phyloP scores from a whole-genome alignment of 495 filamentous ascomycete species.

The Tetracladium setigerum region DNA sequence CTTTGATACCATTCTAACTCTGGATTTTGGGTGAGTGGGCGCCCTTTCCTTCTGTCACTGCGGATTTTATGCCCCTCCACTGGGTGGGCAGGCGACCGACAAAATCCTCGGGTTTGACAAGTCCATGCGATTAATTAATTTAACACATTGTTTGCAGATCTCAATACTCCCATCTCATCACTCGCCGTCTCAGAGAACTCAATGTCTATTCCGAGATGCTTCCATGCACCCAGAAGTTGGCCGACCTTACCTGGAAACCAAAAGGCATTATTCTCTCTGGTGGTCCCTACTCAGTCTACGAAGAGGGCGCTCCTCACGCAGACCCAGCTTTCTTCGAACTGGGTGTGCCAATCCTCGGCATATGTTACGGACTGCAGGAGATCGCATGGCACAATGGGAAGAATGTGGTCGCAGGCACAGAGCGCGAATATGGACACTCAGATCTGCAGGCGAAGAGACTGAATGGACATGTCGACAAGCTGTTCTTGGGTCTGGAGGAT shows the following conservation, averaged over 20 bases:
- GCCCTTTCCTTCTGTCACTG: background rate
- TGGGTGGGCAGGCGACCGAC: too few species aligned
- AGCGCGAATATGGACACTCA: conserved; percentile 68
- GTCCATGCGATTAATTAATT: background rate
- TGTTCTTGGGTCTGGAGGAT: conserved; percentile 65
- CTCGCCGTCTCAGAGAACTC: conserved; percentile 66
- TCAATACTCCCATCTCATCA: conserved; percentile 70
- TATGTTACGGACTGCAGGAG: conserved; percentile 75
- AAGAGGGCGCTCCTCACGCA: conserved; percentile 61
- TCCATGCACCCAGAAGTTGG: conserved; percentile 81
- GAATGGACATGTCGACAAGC: conserved; percentile 53
- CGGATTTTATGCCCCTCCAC: conserved; percentile 12
- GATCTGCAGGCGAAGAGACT: conserved; percentile 25
- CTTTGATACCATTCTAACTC: conserved; percentile 21
- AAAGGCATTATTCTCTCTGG: conserved; percentile 77
- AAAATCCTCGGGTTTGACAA: too few species aligned
- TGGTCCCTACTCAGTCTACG: conserved; percentile 71
- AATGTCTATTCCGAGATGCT: conserved; percentile 90
- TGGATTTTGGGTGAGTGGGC: conserved; percentile 19
- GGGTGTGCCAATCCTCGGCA: conserved; percentile 67
- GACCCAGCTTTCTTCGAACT: conserved; percentile 76
- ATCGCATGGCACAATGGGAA: conserved; percentile 66
- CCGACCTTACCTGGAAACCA: conserved; percentile 71
- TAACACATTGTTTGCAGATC: conserved; percentile 23
- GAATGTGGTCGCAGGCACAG: conserved; percentile 66